Conservation (phyloP, 306 rosid species). For the Trifolium fragiferum region DNA sequence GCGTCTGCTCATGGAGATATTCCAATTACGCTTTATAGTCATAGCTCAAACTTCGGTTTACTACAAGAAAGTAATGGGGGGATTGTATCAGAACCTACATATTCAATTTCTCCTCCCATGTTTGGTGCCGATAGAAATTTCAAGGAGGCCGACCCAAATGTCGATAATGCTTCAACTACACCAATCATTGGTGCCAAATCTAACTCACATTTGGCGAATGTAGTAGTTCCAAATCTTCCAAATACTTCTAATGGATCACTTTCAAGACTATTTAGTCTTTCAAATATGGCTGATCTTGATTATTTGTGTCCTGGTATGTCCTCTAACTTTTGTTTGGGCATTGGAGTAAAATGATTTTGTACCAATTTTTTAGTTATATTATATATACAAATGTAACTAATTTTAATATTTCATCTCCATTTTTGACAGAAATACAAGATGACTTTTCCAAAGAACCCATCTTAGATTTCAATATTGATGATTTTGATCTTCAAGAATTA, state of each 20-base stretch:
- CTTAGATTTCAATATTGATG: constrained; percentile 40
- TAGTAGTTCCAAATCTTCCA: constrained; percentile 55
- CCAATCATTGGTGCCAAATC: constrained; percentile 62
- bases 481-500: constrained; percentile 42
- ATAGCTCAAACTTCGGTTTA: constrained; percentile 65
- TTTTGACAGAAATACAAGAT: constrained; percentile 78
- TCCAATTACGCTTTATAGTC: constrained; percentile 43
- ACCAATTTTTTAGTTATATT: background rate
- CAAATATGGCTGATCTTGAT: constrained; percentile 72
- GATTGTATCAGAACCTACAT: constrained; percentile 78
- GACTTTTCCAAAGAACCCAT: constrained; percentile 48
- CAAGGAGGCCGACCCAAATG: constrained; percentile 60
- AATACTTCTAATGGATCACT: constrained; percentile 73
- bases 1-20: constrained; percentile 60
- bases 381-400: background rate
- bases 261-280: constrained; percentile 72
- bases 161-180: constrained; percentile 70
- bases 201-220: constrained; percentile 63
- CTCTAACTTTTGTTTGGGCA: constrained; percentile 18
- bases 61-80: constrained; percentile 81
- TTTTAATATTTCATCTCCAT: constrained; percentile 13
- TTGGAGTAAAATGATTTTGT: constrained; percentile 16
- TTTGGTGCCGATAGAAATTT: constrained; percentile 68
- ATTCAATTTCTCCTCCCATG: constrained; percentile 68
- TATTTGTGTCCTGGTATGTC: constrained; percentile 77